These are phyloP conservation scores for Verbena officinalis DNA, from an alignment of 257 asterid species.

Conservation along the genomic window DNA sequence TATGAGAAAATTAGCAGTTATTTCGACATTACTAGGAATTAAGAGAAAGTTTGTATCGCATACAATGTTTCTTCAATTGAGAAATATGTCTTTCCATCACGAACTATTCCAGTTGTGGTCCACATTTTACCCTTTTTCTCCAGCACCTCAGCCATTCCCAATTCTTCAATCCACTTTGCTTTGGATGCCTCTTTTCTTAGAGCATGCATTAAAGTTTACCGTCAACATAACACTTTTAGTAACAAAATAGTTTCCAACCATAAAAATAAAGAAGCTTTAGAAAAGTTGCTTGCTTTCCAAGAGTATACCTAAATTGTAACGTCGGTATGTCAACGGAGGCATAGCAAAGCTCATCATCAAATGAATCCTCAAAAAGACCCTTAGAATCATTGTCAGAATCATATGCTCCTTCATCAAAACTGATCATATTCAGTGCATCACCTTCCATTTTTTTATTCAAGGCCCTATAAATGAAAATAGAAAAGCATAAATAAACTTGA, in stretches of 20 bases:
- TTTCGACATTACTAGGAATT: background rate
- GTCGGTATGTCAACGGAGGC: conserved; percentile 51
- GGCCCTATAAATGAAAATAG: conserved; percentile 1
- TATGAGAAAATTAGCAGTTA: too few species aligned
- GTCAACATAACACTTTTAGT: background rate
- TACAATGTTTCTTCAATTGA: conserved; percentile 74
- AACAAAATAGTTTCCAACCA: background rate
- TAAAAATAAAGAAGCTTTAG: too few species aligned
- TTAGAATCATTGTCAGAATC: conserved; percentile 54
- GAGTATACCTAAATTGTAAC: conserved; percentile 67
- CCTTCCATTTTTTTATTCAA: conserved; percentile 43
- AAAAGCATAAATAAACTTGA: background rate
- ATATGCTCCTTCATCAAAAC: conserved; percentile 40
- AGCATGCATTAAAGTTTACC: background rate
- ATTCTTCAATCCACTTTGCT: conserved; percentile 68
- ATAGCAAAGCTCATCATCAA: conserved; percentile 47
- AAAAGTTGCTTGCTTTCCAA: conserved; percentile 7
- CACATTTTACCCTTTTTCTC: conserved; percentile 75
- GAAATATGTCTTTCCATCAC: conserved; percentile 67
- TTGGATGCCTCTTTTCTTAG: conserved; percentile 61
- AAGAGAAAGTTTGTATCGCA: conserved; percentile 38
- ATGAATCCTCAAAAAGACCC: conserved; percentile 42
- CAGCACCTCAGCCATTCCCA: conserved; percentile 73
- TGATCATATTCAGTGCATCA: conserved; percentile 30
- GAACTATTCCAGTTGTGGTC: conserved; percentile 78